Conservation (phyloP, 148 eudicot genomes). For the Fagopyrum esculentum region DNA sequence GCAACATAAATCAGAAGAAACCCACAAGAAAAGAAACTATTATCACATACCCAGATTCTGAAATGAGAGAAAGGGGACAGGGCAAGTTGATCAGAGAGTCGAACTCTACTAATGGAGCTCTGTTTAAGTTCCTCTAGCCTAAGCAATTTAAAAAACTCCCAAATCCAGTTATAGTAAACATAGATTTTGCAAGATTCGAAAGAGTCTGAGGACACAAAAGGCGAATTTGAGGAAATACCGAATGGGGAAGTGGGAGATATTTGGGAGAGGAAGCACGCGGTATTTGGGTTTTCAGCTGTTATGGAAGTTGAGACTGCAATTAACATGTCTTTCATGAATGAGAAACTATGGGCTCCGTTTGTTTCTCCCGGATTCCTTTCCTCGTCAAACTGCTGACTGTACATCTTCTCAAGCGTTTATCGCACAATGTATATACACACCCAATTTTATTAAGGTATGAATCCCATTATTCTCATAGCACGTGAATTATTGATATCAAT, state of each 20-base stretch:
- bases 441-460: too few species aligned
- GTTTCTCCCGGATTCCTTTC: not conserved
- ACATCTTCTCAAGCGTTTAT: not conserved
- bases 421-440: not conserved
- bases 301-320: not conserved
- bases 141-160: not conserved
- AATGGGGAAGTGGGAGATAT: not conserved
- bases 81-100: not conserved
- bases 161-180: not conserved
- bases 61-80: not conserved
- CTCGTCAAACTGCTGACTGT: not conserved
- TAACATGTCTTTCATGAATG: not conserved
- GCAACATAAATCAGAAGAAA: not conserved
- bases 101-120: not conserved
- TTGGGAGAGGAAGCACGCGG: not conserved
- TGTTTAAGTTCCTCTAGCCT: not conserved
- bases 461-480: too few species aligned
- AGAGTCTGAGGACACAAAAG: not conserved
- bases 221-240: not conserved
- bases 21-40: not conserved
- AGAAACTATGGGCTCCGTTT: constrained; percentile 3
- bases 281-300: not conserved
- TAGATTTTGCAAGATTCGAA: not conserved
- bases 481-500: too few species aligned
- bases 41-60: constrained; percentile 5